Percentiles rank a stretch among this genome's conserved stretches.
phyloP scores from a whole-genome alignment of 2,329 filamentous ascomycete species.

The Aspergillus terreus region DNA sequence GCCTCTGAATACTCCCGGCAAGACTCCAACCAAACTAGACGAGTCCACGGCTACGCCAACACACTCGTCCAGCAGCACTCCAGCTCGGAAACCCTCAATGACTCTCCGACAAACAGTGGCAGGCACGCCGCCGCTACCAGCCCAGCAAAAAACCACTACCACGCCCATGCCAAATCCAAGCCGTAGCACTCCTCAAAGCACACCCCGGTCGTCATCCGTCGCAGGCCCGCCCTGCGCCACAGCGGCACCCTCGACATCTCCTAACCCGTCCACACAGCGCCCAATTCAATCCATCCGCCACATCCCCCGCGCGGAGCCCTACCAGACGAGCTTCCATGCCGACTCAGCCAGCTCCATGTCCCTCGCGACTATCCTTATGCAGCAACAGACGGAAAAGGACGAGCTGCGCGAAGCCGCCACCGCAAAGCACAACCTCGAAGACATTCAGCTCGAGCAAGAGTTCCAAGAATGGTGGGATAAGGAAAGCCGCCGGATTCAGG shows the following conservation, averaged over 20 bases:
- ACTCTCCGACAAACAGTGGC: slow-evolving; percentile 61
- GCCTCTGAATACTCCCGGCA: slow-evolving; percentile 9
- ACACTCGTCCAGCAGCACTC: not conserved
- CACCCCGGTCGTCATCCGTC: slow-evolving; percentile 12
- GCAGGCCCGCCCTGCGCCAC: slow-evolving; percentile 28
- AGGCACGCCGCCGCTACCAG: slow-evolving; percentile 35
- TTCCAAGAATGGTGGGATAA: slow-evolving; percentile 67
- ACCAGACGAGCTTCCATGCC: slow-evolving; percentile 28
- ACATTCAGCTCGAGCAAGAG: slow-evolving; percentile 94
- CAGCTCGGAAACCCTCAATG: slow-evolving; percentile 46
- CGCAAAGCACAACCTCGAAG: slow-evolving; percentile 82
- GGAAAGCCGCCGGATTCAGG: slow-evolving; percentile 36
- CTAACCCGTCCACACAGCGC: slow-evolving; percentile 20
- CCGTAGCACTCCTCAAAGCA: slow-evolving; percentile 24
- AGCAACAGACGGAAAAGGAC: slow-evolving; percentile 82
- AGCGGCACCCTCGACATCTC: slow-evolving; percentile 36
- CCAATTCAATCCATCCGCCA: slow-evolving; percentile 46
- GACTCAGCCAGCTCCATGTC: slow-evolving; percentile 67
- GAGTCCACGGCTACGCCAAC: not conserved
- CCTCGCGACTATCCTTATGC: slow-evolving; percentile 81
- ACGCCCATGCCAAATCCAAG: slow-evolving; percentile 48
- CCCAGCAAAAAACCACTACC: slow-evolving; percentile 19
- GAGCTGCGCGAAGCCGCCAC: slow-evolving; percentile 71
- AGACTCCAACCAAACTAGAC: slow-evolving; percentile 12
- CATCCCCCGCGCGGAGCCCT: slow-evolving; percentile 40